phyloP scores from a whole-genome alignment of 345 rosid genomes.

The Draba incana region DNA sequence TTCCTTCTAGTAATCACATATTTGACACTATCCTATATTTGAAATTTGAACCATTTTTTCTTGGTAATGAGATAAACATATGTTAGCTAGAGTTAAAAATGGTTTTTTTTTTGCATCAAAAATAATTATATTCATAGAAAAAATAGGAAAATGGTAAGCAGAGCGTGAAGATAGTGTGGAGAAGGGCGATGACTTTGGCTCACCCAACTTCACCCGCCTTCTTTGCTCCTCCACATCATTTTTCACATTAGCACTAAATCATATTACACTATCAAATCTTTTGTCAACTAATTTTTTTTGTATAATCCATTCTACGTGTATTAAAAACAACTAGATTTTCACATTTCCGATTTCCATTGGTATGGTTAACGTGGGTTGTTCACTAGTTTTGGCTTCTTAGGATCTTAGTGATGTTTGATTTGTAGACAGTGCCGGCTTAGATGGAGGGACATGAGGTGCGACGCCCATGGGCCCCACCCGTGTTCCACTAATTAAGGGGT shows the following conservation, averaged over 20 bases:
- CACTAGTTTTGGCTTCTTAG: too few relatives aligned
- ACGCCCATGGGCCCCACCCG: too few relatives aligned
- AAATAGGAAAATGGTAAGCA: slow-evolving; percentile 15
- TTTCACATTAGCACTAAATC: neutral
- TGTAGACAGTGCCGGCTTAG: too few relatives aligned
- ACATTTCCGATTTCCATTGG: too few relatives aligned
- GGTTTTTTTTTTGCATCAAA: neutral
- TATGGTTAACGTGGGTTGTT: too few relatives aligned
- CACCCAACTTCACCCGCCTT: slow-evolving; percentile 39
- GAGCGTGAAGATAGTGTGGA: slow-evolving; percentile 28
- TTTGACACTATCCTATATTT: slow-evolving; percentile 17
- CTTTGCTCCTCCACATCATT: slow-evolving; percentile 35
- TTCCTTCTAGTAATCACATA: slow-evolving; percentile 6
- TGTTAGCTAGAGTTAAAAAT: neutral
- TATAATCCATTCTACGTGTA: too few relatives aligned
- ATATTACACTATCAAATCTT: neutral
- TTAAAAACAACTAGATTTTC: too few relatives aligned
- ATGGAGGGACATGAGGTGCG: too few relatives aligned
- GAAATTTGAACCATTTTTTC: neutral
- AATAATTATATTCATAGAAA: neutral
- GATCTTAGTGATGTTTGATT: too few relatives aligned
- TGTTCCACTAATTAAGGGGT: too few relatives aligned
- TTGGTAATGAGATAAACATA: neutral
- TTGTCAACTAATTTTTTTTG: neutral
- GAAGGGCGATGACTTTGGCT: slow-evolving; percentile 27